A percentile compares a stretch with the other conserved stretches of the same genome.
Conservation (phyloP, 441 rosid species). For the Euphorbia celastroides region DNA sequence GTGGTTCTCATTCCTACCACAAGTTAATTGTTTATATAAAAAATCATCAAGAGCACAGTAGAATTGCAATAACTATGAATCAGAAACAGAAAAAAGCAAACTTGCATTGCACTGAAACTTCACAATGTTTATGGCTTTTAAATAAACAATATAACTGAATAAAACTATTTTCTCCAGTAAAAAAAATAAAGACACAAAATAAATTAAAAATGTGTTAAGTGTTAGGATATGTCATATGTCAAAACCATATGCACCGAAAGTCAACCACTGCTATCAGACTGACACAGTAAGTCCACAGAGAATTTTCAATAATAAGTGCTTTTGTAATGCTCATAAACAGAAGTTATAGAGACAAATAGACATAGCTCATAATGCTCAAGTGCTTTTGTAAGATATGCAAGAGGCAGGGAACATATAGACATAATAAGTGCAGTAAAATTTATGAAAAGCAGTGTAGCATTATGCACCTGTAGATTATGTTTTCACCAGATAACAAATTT, state of each 20-base stretch:
- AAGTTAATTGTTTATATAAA: no score
- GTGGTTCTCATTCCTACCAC: background rate
- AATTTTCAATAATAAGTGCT: no score
- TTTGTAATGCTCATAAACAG: background rate
- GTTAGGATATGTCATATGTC: background rate
- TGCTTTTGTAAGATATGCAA: background rate
- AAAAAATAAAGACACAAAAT: no score
- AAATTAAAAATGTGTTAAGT: no score
- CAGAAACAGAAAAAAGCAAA: background rate
- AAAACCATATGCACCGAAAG: slow-evolving; percentile 2
- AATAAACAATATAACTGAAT: background rate
- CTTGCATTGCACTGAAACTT: background rate
- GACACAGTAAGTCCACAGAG: background rate
- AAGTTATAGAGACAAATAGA: background rate
- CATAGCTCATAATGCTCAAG: background rate
- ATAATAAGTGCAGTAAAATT: background rate
- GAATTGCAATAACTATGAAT: background rate
- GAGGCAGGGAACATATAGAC: background rate
- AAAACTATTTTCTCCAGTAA: no score
- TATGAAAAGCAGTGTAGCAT: background rate
- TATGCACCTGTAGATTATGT: background rate
- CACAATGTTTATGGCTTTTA: background rate
- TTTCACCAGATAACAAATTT: background rate
- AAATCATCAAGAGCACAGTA: background rate
- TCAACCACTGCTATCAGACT: background rate